Conservation (phyloP, 345 rosid genomes). For the Camelina hispida region DNA sequence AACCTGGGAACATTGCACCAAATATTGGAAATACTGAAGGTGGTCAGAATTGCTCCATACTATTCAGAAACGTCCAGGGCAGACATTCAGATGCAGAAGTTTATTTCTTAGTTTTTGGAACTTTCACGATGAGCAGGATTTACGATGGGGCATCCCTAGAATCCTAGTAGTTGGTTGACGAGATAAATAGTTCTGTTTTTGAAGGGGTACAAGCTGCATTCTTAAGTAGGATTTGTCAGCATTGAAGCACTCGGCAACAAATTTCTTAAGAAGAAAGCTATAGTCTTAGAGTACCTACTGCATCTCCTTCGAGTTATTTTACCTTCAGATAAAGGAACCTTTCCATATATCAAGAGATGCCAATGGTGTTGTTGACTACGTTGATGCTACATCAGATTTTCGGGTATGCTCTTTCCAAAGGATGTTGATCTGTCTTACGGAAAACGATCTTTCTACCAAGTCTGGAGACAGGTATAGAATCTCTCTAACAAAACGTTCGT, state of each 20-base stretch:
- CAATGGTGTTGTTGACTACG: conserved; percentile 21
- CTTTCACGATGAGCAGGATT: conserved; percentile 19
- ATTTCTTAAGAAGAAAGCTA: conserved; percentile 24
- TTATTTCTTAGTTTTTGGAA: conserved; percentile 20
- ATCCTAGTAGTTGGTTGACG: neutral
- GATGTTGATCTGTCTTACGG: conserved; percentile 30
- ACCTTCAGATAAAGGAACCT: conserved; percentile 11
- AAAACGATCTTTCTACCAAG: conserved; percentile 11
- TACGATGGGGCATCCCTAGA: neutral
- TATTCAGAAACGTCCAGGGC: conserved; percentile 3
- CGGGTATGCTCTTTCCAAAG: conserved; percentile 21
- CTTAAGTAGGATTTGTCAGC: conserved; percentile 13
- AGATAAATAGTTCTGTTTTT: conserved; percentile 1
- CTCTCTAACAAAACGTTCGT: conserved; percentile 27
- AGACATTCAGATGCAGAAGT: conserved; percentile 8
- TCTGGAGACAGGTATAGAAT: conserved; percentile 38
- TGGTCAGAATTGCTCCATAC: conserved; percentile 25
- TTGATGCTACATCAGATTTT: conserved; percentile 14
- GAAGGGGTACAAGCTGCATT: conserved; percentile 18
- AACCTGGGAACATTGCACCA: conserved; percentile 39
- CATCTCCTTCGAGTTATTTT: conserved; percentile 16
- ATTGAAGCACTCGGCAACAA: conserved; percentile 16
- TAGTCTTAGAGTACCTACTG: conserved; percentile 10
- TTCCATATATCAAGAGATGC: conserved; percentile 26
- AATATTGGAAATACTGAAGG: conserved; percentile 40